Evolutionary conservation across 164 flowering plant species (phyloP).

Genomic region (Nymphaea colorata): DNA sequence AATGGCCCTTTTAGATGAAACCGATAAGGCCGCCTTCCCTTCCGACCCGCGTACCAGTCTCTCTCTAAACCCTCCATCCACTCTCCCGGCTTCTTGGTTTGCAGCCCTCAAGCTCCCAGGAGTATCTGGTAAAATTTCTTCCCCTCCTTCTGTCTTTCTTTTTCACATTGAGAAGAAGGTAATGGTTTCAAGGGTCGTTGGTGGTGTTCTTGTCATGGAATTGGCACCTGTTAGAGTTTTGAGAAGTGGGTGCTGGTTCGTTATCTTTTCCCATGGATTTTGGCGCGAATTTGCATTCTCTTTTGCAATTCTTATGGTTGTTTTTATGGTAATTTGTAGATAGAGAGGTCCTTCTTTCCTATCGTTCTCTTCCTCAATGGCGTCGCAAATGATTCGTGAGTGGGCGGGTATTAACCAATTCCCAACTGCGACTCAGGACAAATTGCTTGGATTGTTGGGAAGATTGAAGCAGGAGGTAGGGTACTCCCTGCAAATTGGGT

Average conservation of each 20-base stretch:
- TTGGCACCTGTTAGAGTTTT: too few relatives aligned
- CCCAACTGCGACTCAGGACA: constrained; percentile 68
- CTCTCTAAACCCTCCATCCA: not conserved
- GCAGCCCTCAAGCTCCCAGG: not conserved
- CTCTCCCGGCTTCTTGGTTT: not conserved
- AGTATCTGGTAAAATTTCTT: not conserved
- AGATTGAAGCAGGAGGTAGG: constrained; percentile 77
- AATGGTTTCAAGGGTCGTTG: not conserved
- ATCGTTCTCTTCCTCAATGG: constrained; percentile 21
- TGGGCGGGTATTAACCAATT: constrained; percentile 88
- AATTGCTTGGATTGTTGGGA: constrained; percentile 59
- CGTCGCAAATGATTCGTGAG: constrained; percentile 45
- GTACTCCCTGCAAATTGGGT: not conserved
- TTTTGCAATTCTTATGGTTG: not conserved
- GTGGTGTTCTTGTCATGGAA: not conserved
- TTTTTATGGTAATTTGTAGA: too few relatives aligned
- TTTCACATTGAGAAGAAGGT: not conserved
- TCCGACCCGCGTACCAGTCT: not conserved
- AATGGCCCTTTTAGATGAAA: not conserved
- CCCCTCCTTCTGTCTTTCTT: not conserved
- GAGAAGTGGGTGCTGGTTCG: too few relatives aligned
- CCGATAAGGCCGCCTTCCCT: not conserved
- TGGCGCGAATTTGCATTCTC: not conserved
- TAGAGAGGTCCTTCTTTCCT: not conserved
- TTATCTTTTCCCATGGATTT: too few relatives aligned